These are phyloP conservation scores for Pseudocercospora macadamiae DNA, from an alignment of 2,329 filamentous ascomycete genomes.

Conservation along the genomic window DNA sequence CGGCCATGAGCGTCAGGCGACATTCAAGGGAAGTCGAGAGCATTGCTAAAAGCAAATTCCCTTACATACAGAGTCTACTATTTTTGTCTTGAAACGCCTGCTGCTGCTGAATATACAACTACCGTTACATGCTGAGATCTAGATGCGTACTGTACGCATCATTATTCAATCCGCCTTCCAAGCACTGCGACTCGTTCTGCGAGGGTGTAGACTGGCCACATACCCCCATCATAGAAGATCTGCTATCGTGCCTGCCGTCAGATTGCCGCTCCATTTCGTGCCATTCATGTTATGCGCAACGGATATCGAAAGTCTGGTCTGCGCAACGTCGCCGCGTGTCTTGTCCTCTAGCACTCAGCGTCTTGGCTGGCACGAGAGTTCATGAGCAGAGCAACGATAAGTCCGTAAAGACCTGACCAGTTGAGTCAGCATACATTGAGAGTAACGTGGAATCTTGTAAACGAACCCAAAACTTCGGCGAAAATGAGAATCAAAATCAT, in stretches of 20 bases:
- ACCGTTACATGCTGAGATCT: constrained; percentile 27
- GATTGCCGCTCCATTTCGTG: neutral
- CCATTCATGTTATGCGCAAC: constrained; percentile 17
- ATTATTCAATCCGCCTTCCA: constrained; percentile 15
- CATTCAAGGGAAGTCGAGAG: no score
- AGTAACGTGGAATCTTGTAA: neutral
- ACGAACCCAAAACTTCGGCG: constrained; percentile 93
- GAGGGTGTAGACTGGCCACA: constrained; percentile 1
- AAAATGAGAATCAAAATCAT: constrained; percentile 99
- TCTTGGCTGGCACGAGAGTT: constrained; percentile 75
- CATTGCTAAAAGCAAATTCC: constrained; percentile 3
- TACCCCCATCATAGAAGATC: neutral
- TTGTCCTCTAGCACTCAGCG: constrained; percentile 65
- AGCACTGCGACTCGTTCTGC: neutral
- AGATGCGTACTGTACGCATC: constrained; percentile 16
- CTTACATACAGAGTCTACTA: constrained; percentile 26
- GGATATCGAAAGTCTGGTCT: constrained; percentile 35
- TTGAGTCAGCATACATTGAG: constrained; percentile 19
- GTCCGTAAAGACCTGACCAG: constrained; percentile 85
- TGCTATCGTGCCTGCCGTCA: neutral
- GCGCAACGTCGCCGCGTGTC: constrained; percentile 56
- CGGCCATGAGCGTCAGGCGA: no score
- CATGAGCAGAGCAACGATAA: constrained; percentile 99
- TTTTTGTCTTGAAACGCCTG: constrained; percentile 23
- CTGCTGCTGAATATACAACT: constrained; percentile 31